A percentile compares a stretch with the other conserved stretches of the same genome.
Evolutionary conservation across 805 yeast genomes (phyloP).

Genomic region (Saturnispora mendoncae): DNA sequence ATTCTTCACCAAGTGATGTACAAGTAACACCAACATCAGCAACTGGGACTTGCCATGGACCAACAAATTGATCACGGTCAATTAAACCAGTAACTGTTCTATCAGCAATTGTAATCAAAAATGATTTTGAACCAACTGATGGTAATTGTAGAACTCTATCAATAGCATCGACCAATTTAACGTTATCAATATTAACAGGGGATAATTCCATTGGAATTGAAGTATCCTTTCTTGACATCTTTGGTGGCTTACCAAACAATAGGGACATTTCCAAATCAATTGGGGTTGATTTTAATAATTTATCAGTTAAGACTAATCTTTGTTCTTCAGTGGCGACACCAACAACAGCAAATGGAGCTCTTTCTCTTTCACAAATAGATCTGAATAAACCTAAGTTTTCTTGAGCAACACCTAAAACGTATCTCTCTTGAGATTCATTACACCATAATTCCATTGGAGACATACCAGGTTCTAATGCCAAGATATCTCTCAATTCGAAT

Average conservation of each 20-base stretch:
- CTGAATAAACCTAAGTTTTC: conserved; percentile 64
- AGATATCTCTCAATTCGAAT: conserved; percentile 83
- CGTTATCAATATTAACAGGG: conserved; percentile 28
- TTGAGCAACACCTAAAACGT: conserved; percentile 85
- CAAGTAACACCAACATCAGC: conserved; percentile 97
- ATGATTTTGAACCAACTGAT: conserved; percentile 89
- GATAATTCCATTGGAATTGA: conserved; percentile 50
- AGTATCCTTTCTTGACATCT: conserved; percentile 69
- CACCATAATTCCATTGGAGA: conserved; percentile 99
- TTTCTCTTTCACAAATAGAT: conserved; percentile 83
- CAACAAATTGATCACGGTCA: conserved; percentile 97
- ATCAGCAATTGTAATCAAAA: conserved; percentile 96
- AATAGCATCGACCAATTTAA: conserved; percentile 54
- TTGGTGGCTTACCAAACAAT: conserved; percentile 94
- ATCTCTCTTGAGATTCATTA: conserved; percentile 98
- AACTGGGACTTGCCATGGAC: conserved; percentile 99
- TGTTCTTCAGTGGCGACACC: conserved; percentile 89
- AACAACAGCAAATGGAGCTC: conserved; percentile 93
- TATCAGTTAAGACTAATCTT: conserved; percentile 73
- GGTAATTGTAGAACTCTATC: conserved; percentile 82
- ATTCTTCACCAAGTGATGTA: conserved; percentile 71
- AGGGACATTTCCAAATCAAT: conserved; percentile 94
- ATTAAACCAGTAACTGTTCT: conserved; percentile 95
- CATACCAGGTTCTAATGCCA: conserved; percentile 94
- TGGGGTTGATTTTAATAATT: conserved; percentile 69